A percentile compares a stretch with the other conserved stretches of the same genome.
phyloP scores from a whole-genome alignment of 768 basidiomycete genomes.

The Lyophyllum decastes region DNA sequence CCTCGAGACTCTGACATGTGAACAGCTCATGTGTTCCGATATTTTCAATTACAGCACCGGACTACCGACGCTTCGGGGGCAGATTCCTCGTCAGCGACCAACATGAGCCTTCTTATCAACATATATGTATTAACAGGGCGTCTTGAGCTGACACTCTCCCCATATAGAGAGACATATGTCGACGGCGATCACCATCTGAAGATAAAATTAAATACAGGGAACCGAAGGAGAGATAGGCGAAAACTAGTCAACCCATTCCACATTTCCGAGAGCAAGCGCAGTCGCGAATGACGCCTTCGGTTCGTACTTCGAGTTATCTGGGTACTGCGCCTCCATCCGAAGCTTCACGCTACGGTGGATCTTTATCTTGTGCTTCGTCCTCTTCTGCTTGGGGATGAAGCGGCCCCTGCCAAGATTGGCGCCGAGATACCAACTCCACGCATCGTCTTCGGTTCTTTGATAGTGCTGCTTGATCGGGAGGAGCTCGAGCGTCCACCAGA shows the following conservation, averaged over 20 bases:
- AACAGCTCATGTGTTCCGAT: no score
- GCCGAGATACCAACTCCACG: conserved; percentile 8
- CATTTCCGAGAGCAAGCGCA: conserved; percentile 22
- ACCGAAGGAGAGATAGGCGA: not conserved
- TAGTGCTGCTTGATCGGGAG: conserved; percentile 23
- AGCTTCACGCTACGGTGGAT: conserved; percentile 37
- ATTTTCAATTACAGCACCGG: no score
- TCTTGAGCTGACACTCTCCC: no score
- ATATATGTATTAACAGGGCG: no score
- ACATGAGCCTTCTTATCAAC: no score
- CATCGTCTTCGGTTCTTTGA: conserved; percentile 15
- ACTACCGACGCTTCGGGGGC: no score
- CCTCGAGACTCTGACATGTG: no score
- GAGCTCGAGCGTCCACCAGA: conserved; percentile 38
- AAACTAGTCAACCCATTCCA: conserved; percentile 31
- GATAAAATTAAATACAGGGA: not conserved
- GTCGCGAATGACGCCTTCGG: conserved; percentile 33
- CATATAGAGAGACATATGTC: no score
- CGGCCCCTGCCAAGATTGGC: conserved; percentile 31
- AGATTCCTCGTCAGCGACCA: no score
- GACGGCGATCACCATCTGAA: no score
- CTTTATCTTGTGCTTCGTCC: conserved; percentile 14
- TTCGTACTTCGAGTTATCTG: conserved; percentile 26
- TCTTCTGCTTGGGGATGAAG: conserved; percentile 26
- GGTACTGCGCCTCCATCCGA: conserved; percentile 31